phyloP scores from a whole-genome alignment of 2,329 filamentous ascomycete species.

The Hymenoscyphus fraxineus region DNA sequence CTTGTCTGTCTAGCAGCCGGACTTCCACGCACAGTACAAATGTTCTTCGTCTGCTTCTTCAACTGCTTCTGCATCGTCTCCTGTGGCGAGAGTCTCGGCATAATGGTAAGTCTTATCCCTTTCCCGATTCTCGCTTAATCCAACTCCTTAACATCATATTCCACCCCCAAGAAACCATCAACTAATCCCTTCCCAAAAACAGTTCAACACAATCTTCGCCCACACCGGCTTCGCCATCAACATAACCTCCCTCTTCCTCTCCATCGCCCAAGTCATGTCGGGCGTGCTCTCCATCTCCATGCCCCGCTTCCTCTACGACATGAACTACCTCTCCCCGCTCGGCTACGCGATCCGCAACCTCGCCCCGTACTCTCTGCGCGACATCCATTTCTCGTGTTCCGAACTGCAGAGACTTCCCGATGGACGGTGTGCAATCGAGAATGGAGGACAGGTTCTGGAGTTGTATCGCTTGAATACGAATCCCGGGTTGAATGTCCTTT shows the following conservation, averaged over 20 bases:
- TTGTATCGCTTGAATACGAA: conserved; percentile 64
- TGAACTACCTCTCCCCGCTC: conserved; percentile 70
- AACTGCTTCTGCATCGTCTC: conserved; percentile 70
- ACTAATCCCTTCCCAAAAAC: background rate
- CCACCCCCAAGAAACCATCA: background rate
- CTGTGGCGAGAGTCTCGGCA: conserved; percentile 72
- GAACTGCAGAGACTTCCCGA: conserved; percentile 54
- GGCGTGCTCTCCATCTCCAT: conserved; percentile 69
- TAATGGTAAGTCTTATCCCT: conserved; percentile 44
- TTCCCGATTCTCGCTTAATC: too few relatives aligned
- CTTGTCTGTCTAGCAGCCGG: conserved; percentile 62
- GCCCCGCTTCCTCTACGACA: conserved; percentile 59
- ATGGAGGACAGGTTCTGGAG: conserved; percentile 62
- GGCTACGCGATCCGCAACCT: conserved; percentile 67
- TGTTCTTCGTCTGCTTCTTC: conserved; percentile 66
- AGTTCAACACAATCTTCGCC: conserved; percentile 70
- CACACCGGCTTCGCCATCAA: conserved; percentile 77
- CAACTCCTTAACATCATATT: background rate
- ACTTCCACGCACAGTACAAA: conserved; percentile 56
- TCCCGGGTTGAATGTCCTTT: conserved; percentile 57
- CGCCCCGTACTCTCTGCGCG: conserved; percentile 59
- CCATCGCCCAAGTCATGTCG: conserved; percentile 66
- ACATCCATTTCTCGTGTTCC: conserved; percentile 61
- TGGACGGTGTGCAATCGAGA: conserved; percentile 61
- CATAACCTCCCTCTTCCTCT: conserved; percentile 65